Base-by-base conservation (phyloP, 1,139 yeast genomes). In the Zygoascus sp. region DNA sequence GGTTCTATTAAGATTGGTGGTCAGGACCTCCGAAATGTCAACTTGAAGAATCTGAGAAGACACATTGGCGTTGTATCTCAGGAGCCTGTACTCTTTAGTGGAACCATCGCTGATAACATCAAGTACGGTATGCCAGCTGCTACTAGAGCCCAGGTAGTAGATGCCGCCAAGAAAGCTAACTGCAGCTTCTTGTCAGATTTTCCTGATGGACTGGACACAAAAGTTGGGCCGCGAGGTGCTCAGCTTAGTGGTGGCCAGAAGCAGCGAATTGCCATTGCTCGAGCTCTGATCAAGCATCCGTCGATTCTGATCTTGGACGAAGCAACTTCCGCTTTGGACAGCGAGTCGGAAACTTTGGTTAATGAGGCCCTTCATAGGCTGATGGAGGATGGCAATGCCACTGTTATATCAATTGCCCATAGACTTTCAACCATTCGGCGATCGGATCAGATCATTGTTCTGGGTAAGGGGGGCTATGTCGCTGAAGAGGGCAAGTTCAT, bases 331-430 rank as follows among this genome's bases (percentile, higher is more conserved):
- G 92, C 92, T 2, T 71, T 82, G 45, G 98, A 92, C 64, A 80
- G 82, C n/a, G 83, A 80, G 57, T 83, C 90, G 60, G 98, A 92
- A 65, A 81, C 84, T 53, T 79, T 87, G 0, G 95, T 92, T 40
- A 82, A 81, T 57, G 74, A 76, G 49, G 82, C 88, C 0, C 64
- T 82, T 48, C 74, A 77, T 32, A 67, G 72, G 45, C 64, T 82
- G 39, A 84, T 89, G 86, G 72, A 73, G 47, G 74, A 77, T 40
- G 74, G 75, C 49, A 73, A 78, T 5, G 71, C 87, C 50, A 89
- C 97, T 0, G 82, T 95, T 7, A 85, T 90, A 44, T 85, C 94
- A 49, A 92, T 90, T 61, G 97, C 97, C 1, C 98, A 90, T 64
- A 73, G 97, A 55, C 72, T 89, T 50, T 84, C 96, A 1, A 90